phyloP scores from a whole-genome alignment of 495 filamentous ascomycete species.

The Penicillium manginii region DNA sequence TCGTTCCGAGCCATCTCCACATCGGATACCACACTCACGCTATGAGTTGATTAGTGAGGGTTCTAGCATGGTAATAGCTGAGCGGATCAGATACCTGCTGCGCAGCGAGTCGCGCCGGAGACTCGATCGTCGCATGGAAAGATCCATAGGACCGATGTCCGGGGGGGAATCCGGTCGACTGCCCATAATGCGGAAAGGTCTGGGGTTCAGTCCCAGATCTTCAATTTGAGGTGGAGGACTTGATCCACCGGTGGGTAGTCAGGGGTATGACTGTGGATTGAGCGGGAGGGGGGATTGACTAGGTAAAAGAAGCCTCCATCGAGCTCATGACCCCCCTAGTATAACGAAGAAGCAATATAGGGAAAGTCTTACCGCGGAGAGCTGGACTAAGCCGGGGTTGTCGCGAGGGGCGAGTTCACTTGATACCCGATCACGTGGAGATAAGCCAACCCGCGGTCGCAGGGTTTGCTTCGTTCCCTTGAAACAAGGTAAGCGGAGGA shows the following conservation, averaged over 20 bases:
- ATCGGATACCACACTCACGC: constrained; percentile 82
- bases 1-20: constrained; percentile 99
- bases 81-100: constrained; percentile 60
- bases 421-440: constrained; percentile 1
- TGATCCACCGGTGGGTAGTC: not conserved
- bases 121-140: constrained; percentile 32
- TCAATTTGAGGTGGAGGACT: not conserved
- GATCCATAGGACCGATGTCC: constrained; percentile 26
- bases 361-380: constrained; percentile 1
- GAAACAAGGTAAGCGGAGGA: constrained; percentile 8
- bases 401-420: not conserved
- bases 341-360: not conserved
- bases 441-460: not conserved
- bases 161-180: constrained; percentile 23
- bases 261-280: not conserved
- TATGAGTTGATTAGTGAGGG: constrained; percentile 32
- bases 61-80: not conserved
- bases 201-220: not conserved
- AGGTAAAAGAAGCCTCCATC: not conserved
- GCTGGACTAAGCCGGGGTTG: not conserved
- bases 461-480: no score
- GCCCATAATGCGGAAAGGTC: constrained; percentile 22
- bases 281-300: not conserved
- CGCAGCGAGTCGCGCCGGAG: constrained; percentile 69
- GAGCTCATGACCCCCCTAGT: not conserved